phyloP scores from a whole-genome alignment of 2,329 filamentous ascomycete species.

The Thielaviopsis musarum region DNA sequence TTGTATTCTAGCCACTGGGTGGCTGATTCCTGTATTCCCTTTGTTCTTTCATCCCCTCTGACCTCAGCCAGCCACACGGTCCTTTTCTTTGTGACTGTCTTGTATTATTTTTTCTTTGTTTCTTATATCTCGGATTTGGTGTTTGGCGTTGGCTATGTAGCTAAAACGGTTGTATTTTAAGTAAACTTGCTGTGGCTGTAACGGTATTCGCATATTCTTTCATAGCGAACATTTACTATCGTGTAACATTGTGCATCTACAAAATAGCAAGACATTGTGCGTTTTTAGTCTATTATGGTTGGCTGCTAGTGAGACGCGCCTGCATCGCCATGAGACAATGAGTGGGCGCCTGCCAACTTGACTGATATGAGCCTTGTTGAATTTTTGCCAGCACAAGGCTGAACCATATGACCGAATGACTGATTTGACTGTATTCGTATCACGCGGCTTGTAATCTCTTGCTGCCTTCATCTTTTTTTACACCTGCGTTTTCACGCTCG shows the following conservation, averaged over 20 bases:
- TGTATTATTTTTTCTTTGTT: not conserved
- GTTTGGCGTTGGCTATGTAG: not conserved
- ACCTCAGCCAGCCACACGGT: not conserved
- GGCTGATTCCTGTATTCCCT: not conserved
- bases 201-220: not conserved
- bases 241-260: not conserved
- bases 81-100: not conserved
- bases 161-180: slow-evolving; percentile 3
- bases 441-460: not conserved
- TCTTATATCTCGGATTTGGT: not conserved
- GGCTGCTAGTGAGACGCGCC: too few species aligned
- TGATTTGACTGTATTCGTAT: not conserved
- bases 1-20: not conserved
- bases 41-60: not conserved
- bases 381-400: not conserved
- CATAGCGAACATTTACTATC: not conserved
- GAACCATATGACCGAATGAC: not conserved
- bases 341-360: not conserved
- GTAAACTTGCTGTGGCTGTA: not conserved
- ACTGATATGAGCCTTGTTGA: not conserved
- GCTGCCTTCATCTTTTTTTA: not conserved
- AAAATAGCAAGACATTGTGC: not conserved
- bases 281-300: not conserved
- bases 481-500: not conserved
- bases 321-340: too few species aligned